Evolutionary conservation across 2,329 filamentous ascomycete species (phyloP).

Genomic region (Alternaria novae-zelandiae): DNA sequence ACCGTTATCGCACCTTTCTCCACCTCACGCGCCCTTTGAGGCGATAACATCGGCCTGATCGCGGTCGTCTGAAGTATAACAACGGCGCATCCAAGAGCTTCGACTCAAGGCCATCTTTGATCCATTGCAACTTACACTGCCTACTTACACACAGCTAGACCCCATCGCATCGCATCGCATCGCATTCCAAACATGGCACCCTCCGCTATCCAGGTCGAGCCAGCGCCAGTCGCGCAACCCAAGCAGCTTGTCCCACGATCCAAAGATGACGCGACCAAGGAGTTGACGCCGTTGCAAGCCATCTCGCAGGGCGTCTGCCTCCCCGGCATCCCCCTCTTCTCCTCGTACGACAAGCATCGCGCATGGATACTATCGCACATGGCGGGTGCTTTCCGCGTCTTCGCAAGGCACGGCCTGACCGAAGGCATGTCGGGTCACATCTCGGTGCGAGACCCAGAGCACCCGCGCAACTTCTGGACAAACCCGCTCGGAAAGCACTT

Average conservation of each 20-base stretch:
- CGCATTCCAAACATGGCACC: slow-evolving; percentile 35
- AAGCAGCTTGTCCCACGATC: slow-evolving; percentile 29
- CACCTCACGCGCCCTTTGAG: background rate
- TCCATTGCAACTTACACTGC: background rate
- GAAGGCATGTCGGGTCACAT: slow-evolving; percentile 74
- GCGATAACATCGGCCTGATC: background rate
- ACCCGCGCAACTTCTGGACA: slow-evolving; percentile 70
- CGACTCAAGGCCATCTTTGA: background rate
- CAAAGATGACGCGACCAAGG: slow-evolving; percentile 30
- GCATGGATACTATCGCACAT: slow-evolving; percentile 71
- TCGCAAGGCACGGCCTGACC: slow-evolving; percentile 68
- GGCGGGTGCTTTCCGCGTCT: slow-evolving; percentile 70
- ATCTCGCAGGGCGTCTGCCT: slow-evolving; percentile 57
- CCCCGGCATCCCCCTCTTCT: slow-evolving; percentile 63
- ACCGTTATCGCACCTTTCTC: background rate
- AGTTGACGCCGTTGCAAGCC: slow-evolving; percentile 46
- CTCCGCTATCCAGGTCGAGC: slow-evolving; percentile 31
- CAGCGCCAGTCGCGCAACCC: slow-evolving; percentile 7
- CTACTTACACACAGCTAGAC: slow-evolving; percentile 1
- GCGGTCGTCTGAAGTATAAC: background rate
- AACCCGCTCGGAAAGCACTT: slow-evolving; percentile 71
- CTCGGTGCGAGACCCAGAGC: slow-evolving; percentile 69
- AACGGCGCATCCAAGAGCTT: background rate
- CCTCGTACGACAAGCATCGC: slow-evolving; percentile 62
- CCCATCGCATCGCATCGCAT: background rate